Evolutionary conservation across 176 grass and related monocot species (phyloP), one percentile per base, ranked within the genome.

Genomic region (Musa troglodytarum): DNA sequence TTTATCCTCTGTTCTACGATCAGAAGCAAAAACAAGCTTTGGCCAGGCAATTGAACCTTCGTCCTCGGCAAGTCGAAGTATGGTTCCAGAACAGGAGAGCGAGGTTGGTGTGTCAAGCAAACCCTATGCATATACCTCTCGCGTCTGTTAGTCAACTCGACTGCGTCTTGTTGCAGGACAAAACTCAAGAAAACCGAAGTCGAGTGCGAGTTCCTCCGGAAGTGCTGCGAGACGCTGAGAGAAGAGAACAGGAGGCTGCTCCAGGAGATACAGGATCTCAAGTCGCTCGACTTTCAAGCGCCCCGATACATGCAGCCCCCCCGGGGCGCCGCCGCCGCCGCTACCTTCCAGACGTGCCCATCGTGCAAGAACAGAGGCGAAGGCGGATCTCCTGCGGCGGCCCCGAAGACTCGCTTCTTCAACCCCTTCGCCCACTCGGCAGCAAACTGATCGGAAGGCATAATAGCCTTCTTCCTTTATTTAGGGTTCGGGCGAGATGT

Each of bases 101-200:
- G 5, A 80, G 78, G 78, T 80, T 51, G 75, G 80, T 65, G 69
- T 56, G 1, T 29, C 21, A 74, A 17, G 72, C 13, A 24, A 54
- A 53, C 53, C 11, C 9, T 56, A 21, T 56, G 9, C 16, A 2
- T 10, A 56, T 13, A n/a, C 34, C 34, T 43, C 34, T 5, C 34
- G 11, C 57, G 11, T 29, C 63, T 53, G 21, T 5, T 52, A 13
- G 8, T 22, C 22, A 16, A 23, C 8, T 24, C 14, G 25, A 21
- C 17, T 62, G 20, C 8, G 57, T 19, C 20, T 62, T 62, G 12
- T 53, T 76, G 77, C 80, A 99, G 96, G 89, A 99, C 96, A 22
- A 99, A 99, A 85, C 85, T 95, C 81, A 99, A 95, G 90, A 88
- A 89, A 74, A 99, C 96, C 21, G 91, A 99, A 87, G 88, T 95